A percentile compares a stretch with the other conserved stretches of the same genome.
These are phyloP conservation scores for Calocybe cyanea DNA, from an alignment of 768 basidiomycete species.

Conservation along the genomic window DNA sequence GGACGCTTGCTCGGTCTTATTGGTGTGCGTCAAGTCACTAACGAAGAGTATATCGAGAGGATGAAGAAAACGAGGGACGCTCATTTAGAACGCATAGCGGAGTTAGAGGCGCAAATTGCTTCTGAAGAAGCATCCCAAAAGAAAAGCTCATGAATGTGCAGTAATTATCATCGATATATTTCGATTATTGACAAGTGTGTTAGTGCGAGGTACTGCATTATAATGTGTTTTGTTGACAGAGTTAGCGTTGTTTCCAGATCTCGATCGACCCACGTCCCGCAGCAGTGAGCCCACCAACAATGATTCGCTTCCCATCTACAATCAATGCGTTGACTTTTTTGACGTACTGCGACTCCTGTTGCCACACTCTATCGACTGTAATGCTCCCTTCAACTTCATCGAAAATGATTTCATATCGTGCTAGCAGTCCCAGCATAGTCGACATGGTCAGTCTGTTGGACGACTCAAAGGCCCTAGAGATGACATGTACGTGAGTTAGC, in stretches of 20 bases:
- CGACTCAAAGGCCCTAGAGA: constrained; percentile 45
- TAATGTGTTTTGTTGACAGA: constrained; percentile 62
- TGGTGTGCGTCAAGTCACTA: constrained; percentile 55
- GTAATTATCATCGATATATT: neutral
- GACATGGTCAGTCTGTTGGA: constrained; percentile 46
- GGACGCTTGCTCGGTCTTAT: constrained; percentile 41
- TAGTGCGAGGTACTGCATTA: constrained; percentile 50
- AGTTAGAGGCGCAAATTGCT: constrained; percentile 45
- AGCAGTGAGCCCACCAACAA: constrained; percentile 59
- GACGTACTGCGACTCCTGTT: constrained; percentile 34
- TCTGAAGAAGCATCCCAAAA: constrained; percentile 27
- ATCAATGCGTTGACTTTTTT: constrained; percentile 67
- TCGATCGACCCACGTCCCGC: constrained; percentile 63
- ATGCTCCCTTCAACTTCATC: constrained; percentile 34
- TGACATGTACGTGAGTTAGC: too few species aligned
- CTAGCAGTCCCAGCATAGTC: constrained; percentile 58
- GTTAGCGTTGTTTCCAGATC: constrained; percentile 60
- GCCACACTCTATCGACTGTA: constrained; percentile 44
- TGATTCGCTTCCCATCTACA: constrained; percentile 41
- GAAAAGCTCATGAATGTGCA: constrained; percentile 9
- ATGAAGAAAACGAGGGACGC: constrained; percentile 54
- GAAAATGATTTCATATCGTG: constrained; percentile 42
- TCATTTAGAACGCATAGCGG: constrained; percentile 53
- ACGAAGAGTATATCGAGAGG: constrained; percentile 67
- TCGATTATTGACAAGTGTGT: constrained; percentile 20